Evolutionary conservation across 2,329 filamentous ascomycete species (phyloP).

Genomic region (Ophiostoma populinum): DNA sequence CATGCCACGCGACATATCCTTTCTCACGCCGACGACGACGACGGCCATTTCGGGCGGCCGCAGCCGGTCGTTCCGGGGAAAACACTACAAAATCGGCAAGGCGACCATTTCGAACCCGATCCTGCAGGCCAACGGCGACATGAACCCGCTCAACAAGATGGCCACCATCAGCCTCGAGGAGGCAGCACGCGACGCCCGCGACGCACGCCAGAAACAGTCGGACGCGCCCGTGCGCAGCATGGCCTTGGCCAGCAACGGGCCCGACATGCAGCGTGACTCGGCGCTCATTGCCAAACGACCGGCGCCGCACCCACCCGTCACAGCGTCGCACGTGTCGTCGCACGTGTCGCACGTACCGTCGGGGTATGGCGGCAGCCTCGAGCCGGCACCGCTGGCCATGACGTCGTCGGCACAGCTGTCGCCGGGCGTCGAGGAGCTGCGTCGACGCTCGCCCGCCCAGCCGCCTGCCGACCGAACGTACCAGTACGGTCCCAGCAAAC

Average conservation of each 20-base stretch:
- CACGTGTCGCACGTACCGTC: too few species aligned
- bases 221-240: too few species aligned
- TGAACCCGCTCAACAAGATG: conserved; percentile 27
- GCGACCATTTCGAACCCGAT: conserved; percentile 33
- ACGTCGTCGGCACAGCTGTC: conserved; percentile 33
- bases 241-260: too few species aligned
- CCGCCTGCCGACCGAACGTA: conserved; percentile 7
- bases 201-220: conserved; percentile 24
- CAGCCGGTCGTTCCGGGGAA: too few species aligned
- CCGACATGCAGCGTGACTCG: conserved; percentile 16
- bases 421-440: conserved; percentile 30
- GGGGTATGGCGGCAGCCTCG: conserved; percentile 14
- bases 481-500: background rate
- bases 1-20: background rate
- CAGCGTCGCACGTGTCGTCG: too few species aligned
- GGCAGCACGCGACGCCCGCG: conserved; percentile 28
- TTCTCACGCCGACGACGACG: too few species aligned
- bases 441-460: conserved; percentile 33
- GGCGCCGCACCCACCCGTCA: conserved; percentile 20
- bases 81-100: too few species aligned
- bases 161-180: conserved; percentile 32
- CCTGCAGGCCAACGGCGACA: conserved; percentile 19
- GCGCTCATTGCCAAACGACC: conserved; percentile 19
- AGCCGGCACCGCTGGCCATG: conserved; percentile 18
- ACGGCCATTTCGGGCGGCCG: too few species aligned